These are phyloP conservation scores for Exserohilum turcica DNA, from an alignment of 2,329 filamentous ascomycete species.

Conservation along the genomic window DNA sequence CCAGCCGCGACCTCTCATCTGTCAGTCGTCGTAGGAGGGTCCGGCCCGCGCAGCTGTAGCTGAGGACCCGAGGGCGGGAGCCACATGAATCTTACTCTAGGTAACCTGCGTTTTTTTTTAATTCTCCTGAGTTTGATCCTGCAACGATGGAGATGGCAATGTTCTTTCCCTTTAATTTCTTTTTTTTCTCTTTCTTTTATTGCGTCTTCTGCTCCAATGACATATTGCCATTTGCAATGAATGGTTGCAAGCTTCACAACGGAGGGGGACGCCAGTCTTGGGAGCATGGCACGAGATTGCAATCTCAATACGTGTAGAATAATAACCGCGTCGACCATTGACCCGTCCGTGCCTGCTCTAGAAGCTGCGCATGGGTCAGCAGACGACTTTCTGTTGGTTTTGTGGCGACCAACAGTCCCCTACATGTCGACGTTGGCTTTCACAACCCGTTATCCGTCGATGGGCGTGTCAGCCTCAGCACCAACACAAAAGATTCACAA, in stretches of 20 bases:
- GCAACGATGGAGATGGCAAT: neutral
- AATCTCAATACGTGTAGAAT: neutral
- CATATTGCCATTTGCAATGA: no score
- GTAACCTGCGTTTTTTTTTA: conserved; percentile 7
- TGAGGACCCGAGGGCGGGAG: conserved; percentile 14
- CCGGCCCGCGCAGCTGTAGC: conserved; percentile 26
- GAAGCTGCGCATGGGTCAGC: no score
- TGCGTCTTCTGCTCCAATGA: no score
- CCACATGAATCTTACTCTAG: conserved; percentile 8
- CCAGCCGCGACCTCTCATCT: conserved; percentile 11
- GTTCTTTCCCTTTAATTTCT: neutral
- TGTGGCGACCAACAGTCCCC: conserved; percentile 8
- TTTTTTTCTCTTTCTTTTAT: no score
- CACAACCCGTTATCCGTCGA: conserved; percentile 6
- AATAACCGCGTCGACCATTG: neutral
- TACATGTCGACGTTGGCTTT: conserved; percentile 1
- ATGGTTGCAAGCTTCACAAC: no score
- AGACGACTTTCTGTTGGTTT: neutral
- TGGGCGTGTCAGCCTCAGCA: conserved; percentile 3
- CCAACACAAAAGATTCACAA: neutral
- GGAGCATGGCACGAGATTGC: neutral
- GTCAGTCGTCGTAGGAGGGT: conserved; percentile 15
- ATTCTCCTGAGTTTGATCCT: conserved; percentile 10
- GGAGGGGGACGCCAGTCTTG: no score
- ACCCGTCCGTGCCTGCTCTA: neutral